These are phyloP conservation scores for Trypanosoma melophagium DNA, from an alignment of 208 protist genomes.

Conservation along the genomic window DNA sequence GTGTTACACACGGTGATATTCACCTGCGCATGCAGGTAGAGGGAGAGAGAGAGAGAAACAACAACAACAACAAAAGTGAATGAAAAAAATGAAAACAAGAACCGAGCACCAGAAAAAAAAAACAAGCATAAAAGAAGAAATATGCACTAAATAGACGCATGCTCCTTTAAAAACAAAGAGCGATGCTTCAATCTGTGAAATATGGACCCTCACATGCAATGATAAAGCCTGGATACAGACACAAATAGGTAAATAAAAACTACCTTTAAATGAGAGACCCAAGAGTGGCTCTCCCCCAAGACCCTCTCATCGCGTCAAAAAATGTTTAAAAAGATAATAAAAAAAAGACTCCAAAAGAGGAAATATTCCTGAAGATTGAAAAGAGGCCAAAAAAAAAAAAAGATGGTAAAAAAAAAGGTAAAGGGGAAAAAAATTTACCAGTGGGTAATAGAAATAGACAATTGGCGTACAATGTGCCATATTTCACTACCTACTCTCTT, in stretches of 20 bases:
- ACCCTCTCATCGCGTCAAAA: conserved; percentile 3
- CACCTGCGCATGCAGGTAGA: no score
- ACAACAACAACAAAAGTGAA: conserved; percentile 21
- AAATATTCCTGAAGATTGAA: conserved; percentile 12
- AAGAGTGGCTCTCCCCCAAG: neutral
- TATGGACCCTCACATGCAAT: no score
- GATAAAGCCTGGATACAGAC: no score
- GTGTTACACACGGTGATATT: no score
- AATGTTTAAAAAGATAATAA: conserved; percentile 15
- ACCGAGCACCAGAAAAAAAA: neutral
- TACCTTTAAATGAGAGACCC: neutral
- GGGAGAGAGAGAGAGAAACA: neutral
- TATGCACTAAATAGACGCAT: neutral
- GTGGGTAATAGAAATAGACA: neutral
- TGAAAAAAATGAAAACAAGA: conserved; percentile 10
- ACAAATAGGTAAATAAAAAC: no score
- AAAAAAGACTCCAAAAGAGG: neutral
- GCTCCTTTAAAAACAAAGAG: no score
- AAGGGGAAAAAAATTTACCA: conserved; percentile 18
- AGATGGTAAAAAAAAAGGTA: conserved; percentile 14
- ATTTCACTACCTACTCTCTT: no score
- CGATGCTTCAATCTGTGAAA: no score
- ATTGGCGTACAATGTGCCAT: no score
- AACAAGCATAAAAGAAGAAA: neutral
- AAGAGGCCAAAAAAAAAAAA: conserved; percentile 9